Evolutionary conservation across 345 rosid genomes (phyloP).

Genomic region (Boechera divaricarpa): DNA sequence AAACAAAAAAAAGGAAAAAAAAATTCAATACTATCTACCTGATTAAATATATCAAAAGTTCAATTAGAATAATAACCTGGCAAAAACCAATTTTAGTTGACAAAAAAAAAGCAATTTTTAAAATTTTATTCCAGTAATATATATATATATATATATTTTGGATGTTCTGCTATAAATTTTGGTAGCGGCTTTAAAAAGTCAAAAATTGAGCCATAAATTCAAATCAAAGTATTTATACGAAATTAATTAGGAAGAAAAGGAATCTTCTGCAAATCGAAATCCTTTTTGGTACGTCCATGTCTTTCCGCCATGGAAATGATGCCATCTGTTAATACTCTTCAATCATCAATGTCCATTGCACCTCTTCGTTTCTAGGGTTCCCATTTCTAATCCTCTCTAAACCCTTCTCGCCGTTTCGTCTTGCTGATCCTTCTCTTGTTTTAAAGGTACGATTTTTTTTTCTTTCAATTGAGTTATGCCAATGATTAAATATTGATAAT

Average conservation of each 20-base stretch:
- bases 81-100: too few relatives aligned
- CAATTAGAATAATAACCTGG: too few relatives aligned
- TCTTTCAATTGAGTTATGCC: neutral
- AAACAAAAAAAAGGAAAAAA: too few relatives aligned
- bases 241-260: neutral
- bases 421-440: neutral
- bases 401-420: constrained; percentile 28
- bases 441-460: constrained; percentile 24
- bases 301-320: constrained; percentile 42
- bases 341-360: constrained; percentile 2
- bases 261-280: constrained; percentile 31
- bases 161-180: too few relatives aligned
- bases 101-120: too few relatives aligned
- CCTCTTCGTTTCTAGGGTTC: constrained; percentile 29
- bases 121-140: too few relatives aligned
- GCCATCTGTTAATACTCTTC: constrained; percentile 32
- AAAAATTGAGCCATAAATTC: neutral
- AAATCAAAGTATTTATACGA: constrained; percentile 1
- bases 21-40: too few relatives aligned
- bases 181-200: too few relatives aligned
- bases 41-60: too few relatives aligned
- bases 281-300: constrained; percentile 33
- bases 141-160: too few relatives aligned
- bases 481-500: neutral
- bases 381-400: constrained; percentile 4